Evolutionary conservation across 257 asterid species (phyloP).

Genomic region (Anisodus tanguticus): DNA sequence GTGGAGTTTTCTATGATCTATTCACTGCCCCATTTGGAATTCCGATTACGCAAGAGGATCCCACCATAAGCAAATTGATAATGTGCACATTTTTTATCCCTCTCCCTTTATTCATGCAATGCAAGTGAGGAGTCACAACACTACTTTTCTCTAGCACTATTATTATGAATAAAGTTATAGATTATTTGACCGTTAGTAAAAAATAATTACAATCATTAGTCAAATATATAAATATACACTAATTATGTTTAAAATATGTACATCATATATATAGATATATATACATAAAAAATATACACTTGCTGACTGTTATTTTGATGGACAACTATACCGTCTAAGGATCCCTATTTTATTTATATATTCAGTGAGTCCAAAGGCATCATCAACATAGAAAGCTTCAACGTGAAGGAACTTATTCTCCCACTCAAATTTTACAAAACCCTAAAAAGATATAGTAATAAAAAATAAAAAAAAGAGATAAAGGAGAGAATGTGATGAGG

Average conservation of each 20-base stretch:
- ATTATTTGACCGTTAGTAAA: background rate
- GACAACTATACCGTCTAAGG: background rate
- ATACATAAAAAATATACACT: too few relatives aligned
- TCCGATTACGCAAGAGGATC: conserved; percentile 21
- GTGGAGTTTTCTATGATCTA: conserved; percentile 10
- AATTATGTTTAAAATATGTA: background rate
- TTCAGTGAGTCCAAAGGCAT: conserved; percentile 23
- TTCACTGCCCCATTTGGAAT: conserved; percentile 7
- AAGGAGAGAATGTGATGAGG: conserved; percentile 32
- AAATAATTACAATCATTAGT: background rate
- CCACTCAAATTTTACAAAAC: conserved; percentile 41
- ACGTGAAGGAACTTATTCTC: conserved; percentile 45
- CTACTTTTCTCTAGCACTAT: conserved; percentile 40
- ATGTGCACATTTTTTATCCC: background rate
- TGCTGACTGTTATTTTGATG: background rate
- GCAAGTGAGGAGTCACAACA: conserved; percentile 40
- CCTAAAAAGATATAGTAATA: conserved; percentile 40
- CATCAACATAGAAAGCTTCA: conserved; percentile 39
- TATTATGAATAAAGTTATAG: background rate
- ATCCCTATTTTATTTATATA: background rate
- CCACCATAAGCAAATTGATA: conserved; percentile 23
- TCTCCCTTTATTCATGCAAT: conserved; percentile 34
- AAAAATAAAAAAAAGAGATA: conserved; percentile 40
- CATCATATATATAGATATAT: background rate
- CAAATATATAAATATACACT: background rate